phyloP scores from a whole-genome alignment of 805 yeast species.

The Maudiozyma turicensis region DNA sequence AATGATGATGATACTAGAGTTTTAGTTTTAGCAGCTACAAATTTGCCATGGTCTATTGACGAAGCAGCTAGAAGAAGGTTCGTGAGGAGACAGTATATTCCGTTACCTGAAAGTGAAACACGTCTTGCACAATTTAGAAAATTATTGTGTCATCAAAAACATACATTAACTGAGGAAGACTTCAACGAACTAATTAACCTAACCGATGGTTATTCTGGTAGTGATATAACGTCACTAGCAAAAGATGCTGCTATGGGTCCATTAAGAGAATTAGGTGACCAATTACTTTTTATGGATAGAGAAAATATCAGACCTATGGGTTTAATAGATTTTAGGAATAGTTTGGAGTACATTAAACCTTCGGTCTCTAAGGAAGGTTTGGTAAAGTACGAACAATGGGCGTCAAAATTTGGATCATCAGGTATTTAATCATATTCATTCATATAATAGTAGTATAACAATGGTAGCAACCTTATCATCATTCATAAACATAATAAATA shows the following conservation, averaged over 20 bases:
- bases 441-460: background rate
- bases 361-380: constrained; percentile 81
- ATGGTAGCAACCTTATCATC: background rate
- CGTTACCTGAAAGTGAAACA: constrained; percentile 83
- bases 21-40: constrained; percentile 87
- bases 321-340: constrained; percentile 61
- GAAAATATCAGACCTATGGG: constrained; percentile 71
- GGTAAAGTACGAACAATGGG: constrained; percentile 80
- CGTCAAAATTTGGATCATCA: constrained; percentile 72
- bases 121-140: constrained; percentile 60
- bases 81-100: constrained; percentile 85
- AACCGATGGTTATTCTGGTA: constrained; percentile 84
- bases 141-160: constrained; percentile 61
- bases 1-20: constrained; percentile 48
- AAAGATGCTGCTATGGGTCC: constrained; percentile 99
- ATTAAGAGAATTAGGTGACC: constrained; percentile 78
- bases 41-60: constrained; percentile 93
- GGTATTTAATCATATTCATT: constrained; percentile 45
- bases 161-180: constrained; percentile 56
- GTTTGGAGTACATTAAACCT: constrained; percentile 74
- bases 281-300: constrained; percentile 55
- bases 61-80: constrained; percentile 94
- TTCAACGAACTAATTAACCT: constrained; percentile 47
- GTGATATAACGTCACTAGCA: constrained; percentile 86
- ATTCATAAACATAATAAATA: background rate